phyloP scores from a whole-genome alignment of 2,329 filamentous ascomycete genomes.

The Diplocarpon rosae region DNA sequence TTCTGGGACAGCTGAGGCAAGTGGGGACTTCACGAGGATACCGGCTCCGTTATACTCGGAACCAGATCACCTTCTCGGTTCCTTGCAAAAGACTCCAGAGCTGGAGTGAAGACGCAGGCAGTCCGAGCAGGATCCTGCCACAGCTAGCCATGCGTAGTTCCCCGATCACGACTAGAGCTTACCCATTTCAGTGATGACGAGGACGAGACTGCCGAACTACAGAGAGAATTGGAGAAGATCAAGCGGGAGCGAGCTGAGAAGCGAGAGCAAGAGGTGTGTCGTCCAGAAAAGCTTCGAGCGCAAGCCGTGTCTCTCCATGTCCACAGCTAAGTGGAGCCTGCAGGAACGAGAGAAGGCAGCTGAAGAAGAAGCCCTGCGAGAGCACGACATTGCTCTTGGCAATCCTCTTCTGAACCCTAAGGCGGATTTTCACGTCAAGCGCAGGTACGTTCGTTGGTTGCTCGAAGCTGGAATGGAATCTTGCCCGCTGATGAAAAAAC shows the following conservation, averaged over 20 bases:
- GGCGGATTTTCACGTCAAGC: constrained; percentile 79
- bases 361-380: constrained; percentile 70
- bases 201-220: constrained; percentile 78
- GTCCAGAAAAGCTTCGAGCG: constrained; percentile 5
- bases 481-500: not conserved
- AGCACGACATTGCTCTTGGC: constrained; percentile 79
- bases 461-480: not conserved
- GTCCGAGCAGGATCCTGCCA: too few relatives aligned
- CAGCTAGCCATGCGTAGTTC: not conserved
- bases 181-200: constrained; percentile 50
- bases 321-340: constrained; percentile 8
- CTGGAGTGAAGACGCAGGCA: too few relatives aligned
- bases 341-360: constrained; percentile 71
- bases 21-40: not conserved
- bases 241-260: constrained; percentile 71
- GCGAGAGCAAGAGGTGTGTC: constrained; percentile 64
- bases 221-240: constrained; percentile 90
- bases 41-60: not conserved
- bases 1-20: too few relatives aligned
- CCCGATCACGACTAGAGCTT: constrained; percentile 10
- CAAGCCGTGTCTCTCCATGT: not conserved
- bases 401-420: constrained; percentile 82
- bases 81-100: not conserved
- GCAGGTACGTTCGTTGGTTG: constrained; percentile 33
- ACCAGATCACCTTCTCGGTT: not conserved